phyloP scores from a whole-genome alignment of 2,329 filamentous ascomycete species.

The Lachnellula hyalina region DNA sequence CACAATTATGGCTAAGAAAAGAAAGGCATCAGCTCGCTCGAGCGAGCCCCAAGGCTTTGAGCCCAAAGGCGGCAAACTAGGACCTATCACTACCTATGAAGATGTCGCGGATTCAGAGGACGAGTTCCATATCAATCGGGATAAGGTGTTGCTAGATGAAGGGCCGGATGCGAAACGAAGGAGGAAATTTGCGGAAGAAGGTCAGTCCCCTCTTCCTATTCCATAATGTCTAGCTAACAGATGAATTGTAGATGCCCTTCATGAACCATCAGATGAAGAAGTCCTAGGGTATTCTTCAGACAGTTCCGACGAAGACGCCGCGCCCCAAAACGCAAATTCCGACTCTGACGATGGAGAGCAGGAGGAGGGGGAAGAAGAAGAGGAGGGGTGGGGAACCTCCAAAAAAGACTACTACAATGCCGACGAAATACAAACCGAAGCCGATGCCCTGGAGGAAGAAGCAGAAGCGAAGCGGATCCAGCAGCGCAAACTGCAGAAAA shows the following conservation, averaged over 20 bases:
- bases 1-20: constrained; percentile 24
- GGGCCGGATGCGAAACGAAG: constrained; percentile 72
- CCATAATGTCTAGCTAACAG: constrained; percentile 9
- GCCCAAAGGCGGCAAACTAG: constrained; percentile 19
- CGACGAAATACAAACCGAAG: constrained; percentile 63
- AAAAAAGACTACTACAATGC: constrained; percentile 91
- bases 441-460: constrained; percentile 82
- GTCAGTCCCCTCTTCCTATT: constrained; percentile 30
- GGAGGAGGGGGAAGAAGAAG: constrained; percentile 50
- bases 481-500: constrained; percentile 81
- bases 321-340: constrained; percentile 52
- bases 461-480: constrained; percentile 82
- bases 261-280: constrained; percentile 60
- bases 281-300: constrained; percentile 46
- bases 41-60: constrained; percentile 11
- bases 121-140: constrained; percentile 82
- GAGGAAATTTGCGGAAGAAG: constrained; percentile 64
- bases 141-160: constrained; percentile 82
- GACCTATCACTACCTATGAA: constrained; percentile 51
- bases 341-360: constrained; percentile 49
- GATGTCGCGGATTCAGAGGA: constrained; percentile 93
- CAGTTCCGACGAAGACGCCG: constrained; percentile 33
- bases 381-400: constrained; percentile 79
- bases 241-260: constrained; percentile 38
- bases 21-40: constrained; percentile 16